These are phyloP conservation scores for Mycosphaerella sp. DNA, from an alignment of 2,329 filamentous ascomycete genomes.

Conservation along the genomic window DNA sequence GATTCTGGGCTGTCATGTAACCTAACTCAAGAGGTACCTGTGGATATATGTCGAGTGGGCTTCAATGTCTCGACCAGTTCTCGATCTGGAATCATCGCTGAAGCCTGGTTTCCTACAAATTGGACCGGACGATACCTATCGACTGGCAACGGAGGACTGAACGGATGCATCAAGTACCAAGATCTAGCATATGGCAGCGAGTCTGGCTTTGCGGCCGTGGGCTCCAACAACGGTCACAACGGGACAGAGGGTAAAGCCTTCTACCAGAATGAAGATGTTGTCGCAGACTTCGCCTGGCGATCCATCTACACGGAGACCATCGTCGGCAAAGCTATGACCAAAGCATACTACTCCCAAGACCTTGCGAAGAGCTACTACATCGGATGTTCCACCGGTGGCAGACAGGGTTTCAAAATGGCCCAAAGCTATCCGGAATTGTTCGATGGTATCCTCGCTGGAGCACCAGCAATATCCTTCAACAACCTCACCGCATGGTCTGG, in stretches of 20 bases:
- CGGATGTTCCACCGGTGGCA: constrained; percentile 43
- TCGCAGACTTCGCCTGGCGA: constrained; percentile 45
- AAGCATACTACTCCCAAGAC: constrained; percentile 34
- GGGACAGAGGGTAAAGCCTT: constrained; percentile 44
- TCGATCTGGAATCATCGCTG: constrained; percentile 39
- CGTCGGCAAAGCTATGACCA: constrained; percentile 30
- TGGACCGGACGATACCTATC: constrained; percentile 36
- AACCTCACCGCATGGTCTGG: constrained; percentile 40
- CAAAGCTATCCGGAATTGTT: constrained; percentile 44
- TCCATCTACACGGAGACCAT: constrained; percentile 28
- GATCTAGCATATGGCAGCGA: constrained; percentile 37
- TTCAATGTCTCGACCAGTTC: constrained; percentile 38
- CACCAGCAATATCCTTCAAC: constrained; percentile 40
- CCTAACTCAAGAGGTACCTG: constrained; percentile 30
- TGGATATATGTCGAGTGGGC: constrained; percentile 39
- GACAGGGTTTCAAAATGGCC: constrained; percentile 42
- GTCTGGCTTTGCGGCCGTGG: constrained; percentile 38
- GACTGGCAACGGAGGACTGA: constrained; percentile 40
- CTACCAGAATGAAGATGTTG: constrained; percentile 41
- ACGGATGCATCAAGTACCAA: constrained; percentile 36
- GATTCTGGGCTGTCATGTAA: constrained; percentile 18
- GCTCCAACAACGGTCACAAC: constrained; percentile 41
- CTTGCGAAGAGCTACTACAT: constrained; percentile 44
- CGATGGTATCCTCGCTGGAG: constrained; percentile 43
- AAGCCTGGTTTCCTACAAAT: constrained; percentile 42